Evolutionary conservation across 768 basidiomycete genomes (phyloP).

Genomic region (Boletus sp.): DNA sequence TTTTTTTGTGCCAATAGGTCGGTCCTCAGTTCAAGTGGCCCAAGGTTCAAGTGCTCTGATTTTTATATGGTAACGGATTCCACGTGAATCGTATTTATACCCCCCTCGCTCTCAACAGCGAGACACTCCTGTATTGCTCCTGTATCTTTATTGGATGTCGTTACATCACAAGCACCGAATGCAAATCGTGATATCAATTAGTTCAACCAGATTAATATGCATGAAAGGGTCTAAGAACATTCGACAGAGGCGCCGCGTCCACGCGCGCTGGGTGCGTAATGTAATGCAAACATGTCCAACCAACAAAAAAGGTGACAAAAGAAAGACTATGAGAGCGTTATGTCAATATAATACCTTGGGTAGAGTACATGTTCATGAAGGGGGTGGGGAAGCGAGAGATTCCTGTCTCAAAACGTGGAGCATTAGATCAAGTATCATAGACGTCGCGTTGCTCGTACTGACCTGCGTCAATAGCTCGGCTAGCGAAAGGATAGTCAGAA

Average conservation of each 20-base stretch:
- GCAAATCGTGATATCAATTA: slow-evolving; percentile 23
- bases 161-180: slow-evolving; percentile 18
- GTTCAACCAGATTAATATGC: neutral
- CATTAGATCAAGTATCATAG: slow-evolving; percentile 29
- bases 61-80: neutral
- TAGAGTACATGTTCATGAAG: slow-evolving; percentile 40
- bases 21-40: slow-evolving; percentile 59
- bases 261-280: slow-evolving; percentile 22
- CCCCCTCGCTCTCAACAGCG: slow-evolving; percentile 41
- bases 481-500: slow-evolving; percentile 7
- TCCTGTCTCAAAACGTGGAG: slow-evolving; percentile 40
- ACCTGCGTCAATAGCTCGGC: slow-evolving; percentile 68
- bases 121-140: slow-evolving; percentile 20
- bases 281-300: slow-evolving; percentile 19
- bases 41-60: slow-evolving; percentile 47
- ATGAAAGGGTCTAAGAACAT: slow-evolving; percentile 9
- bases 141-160: slow-evolving; percentile 28
- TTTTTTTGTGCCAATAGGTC: slow-evolving; percentile 34
- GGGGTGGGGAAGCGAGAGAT: slow-evolving; percentile 70
- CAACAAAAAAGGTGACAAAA: slow-evolving; percentile 9
- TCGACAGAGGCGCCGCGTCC: slow-evolving; percentile 15
- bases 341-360: slow-evolving; percentile 18
- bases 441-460: slow-evolving; percentile 18
- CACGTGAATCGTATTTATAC: neutral
- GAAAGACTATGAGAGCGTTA: slow-evolving; percentile 20